These are phyloP conservation scores for Caloboletus inedulis DNA, from an alignment of 1,284 basidiomycete genomes.

Conservation along the genomic window DNA sequence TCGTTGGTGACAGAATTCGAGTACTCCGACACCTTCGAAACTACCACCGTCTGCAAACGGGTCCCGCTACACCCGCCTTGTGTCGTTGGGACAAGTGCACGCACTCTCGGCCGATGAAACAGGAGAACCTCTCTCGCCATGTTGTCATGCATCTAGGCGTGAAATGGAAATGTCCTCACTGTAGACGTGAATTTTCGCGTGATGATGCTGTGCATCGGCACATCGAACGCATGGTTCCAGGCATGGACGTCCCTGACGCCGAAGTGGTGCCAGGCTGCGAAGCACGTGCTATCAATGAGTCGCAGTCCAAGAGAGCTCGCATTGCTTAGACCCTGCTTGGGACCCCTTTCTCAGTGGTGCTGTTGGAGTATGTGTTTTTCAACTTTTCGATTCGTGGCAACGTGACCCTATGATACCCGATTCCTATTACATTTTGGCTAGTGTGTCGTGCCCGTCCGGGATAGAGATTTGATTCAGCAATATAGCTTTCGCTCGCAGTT, in stretches of 20 bases:
- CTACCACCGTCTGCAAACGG: constrained; percentile 24
- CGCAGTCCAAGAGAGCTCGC: constrained; percentile 4
- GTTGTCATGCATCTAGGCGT: constrained; percentile 30
- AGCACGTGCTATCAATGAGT: constrained; percentile 21
- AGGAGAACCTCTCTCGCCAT: constrained; percentile 35
- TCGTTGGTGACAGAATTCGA: constrained; percentile 26
- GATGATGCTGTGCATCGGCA: constrained; percentile 34
- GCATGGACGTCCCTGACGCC: constrained; percentile 21
- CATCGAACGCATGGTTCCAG: constrained; percentile 30
- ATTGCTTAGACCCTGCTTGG: constrained; percentile 7
- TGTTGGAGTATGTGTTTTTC: background rate
- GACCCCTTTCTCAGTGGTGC: too few relatives aligned
- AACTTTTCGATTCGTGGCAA: background rate
- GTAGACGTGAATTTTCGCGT: constrained; percentile 27
- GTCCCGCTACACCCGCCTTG: constrained; percentile 11
- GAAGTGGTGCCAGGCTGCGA: constrained; percentile 26
- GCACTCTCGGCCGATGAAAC: constrained; percentile 27
- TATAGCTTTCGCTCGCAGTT: background rate
- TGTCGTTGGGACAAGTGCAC: constrained; percentile 29
- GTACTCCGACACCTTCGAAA: constrained; percentile 27
- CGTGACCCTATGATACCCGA: constrained; percentile 13
- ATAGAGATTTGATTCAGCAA: background rate
- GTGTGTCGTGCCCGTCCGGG: background rate
- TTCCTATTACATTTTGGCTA: background rate
- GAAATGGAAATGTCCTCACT: constrained; percentile 33